Conservation (phyloP, 179 eudicot genomes). For the Corrigiola litoralis region DNA sequence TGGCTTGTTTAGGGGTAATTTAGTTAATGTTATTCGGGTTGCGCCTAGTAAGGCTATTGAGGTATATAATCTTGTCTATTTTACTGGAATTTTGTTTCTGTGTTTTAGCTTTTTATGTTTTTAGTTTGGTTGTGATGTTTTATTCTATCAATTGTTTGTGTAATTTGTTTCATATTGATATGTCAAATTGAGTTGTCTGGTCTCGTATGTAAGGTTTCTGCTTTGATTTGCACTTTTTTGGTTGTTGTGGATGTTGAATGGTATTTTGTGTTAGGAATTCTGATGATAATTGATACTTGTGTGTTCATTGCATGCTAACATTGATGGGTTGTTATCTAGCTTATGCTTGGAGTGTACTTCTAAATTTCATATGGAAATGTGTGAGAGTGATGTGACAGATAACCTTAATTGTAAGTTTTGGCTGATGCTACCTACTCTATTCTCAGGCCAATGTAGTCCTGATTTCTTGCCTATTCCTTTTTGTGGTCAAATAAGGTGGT, state of each 20-base stretch:
- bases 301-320: not conserved
- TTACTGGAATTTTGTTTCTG: not conserved
- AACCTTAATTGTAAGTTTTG: not conserved
- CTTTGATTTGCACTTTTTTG: not conserved
- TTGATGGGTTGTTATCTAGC: not conserved
- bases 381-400: too few relatives aligned
- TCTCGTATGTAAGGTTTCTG: not conserved
- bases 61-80: constrained; percentile 34
- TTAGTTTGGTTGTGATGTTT: not conserved
- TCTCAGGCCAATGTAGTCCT: too few relatives aligned
- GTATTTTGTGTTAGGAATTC: not conserved
- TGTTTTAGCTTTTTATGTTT: not conserved
- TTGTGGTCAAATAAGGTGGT: too few relatives aligned
- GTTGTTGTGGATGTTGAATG: not conserved
- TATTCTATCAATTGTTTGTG: too few relatives aligned
- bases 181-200: not conserved
- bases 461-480: too few relatives aligned
- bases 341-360: not conserved
- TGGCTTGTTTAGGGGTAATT: constrained; percentile 77
- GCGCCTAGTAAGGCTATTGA: constrained; percentile 97
- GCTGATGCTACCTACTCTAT: not conserved
- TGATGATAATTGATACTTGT: not conserved
- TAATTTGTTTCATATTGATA: too few relatives aligned
- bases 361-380: too few relatives aligned
- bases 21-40: constrained; percentile 81